phyloP scores from a whole-genome alignment of 176 grass and related monocot genomes.

The Saccharum spontaneum region DNA sequence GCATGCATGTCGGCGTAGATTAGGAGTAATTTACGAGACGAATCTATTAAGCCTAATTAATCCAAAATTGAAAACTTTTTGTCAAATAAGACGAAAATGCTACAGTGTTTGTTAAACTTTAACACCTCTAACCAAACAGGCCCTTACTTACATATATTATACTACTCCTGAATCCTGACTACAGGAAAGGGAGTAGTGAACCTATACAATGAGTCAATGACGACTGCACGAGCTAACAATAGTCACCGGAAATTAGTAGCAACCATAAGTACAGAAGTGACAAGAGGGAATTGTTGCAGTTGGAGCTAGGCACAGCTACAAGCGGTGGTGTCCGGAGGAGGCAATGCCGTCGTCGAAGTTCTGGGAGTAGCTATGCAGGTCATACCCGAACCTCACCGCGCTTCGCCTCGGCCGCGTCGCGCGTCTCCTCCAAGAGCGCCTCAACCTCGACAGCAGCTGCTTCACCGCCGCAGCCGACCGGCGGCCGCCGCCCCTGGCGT shows the following conservation, averaged over 20 bases:
- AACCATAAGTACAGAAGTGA: no score
- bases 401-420: neutral
- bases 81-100: no score
- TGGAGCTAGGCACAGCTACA: neutral
- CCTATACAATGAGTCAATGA: neutral
- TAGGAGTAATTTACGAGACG: no score
- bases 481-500: neutral
- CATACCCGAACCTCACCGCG: conserved; percentile 3
- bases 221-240: neutral
- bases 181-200: no score
- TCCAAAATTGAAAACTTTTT: no score
- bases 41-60: no score
- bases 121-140: no score
- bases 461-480: neutral
- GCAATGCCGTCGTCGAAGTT: conserved; percentile 28
- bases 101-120: no score
- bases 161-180: neutral
- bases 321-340: no score
- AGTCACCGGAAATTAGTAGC: no score
- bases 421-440: neutral
- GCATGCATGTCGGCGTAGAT: no score
- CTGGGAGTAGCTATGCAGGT: conserved; percentile 31
- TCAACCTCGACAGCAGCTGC: conserved; percentile 43
- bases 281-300: no score
- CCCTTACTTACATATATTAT: neutral